Conservation (phyloP, 441 rosid genomes). For the Mallotus repandus region DNA sequence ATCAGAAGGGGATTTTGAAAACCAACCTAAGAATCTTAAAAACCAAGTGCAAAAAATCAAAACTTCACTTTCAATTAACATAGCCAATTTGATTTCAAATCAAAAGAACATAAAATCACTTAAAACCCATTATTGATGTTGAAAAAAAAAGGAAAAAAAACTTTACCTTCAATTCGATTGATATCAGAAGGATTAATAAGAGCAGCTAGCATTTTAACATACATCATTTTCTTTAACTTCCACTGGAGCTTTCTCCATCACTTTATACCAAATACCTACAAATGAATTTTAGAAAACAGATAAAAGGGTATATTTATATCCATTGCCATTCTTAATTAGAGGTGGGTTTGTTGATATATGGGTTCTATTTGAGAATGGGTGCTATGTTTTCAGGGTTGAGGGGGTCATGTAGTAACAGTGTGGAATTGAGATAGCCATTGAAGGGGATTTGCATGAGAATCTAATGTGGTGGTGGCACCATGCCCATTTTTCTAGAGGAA, state of each 20-base stretch:
- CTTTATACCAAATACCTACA: slow-evolving; percentile 28
- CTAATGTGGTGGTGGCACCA: not conserved
- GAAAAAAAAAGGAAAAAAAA: not conserved
- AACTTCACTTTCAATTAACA: slow-evolving; percentile 42
- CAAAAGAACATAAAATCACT: not conserved
- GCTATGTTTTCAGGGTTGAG: not conserved
- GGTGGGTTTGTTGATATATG: slow-evolving; percentile 21
- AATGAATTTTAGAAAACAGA: not conserved
- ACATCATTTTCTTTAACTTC: slow-evolving; percentile 73
- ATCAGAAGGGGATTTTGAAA: too few relatives aligned
- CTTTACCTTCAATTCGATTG: slow-evolving; percentile 79
- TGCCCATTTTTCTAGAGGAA: too few relatives aligned
- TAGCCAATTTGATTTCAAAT: slow-evolving; percentile 14
- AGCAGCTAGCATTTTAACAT: slow-evolving; percentile 86
- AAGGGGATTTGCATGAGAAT: slow-evolving; percentile 22
- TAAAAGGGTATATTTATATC: not conserved
- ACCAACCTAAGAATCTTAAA: not conserved
- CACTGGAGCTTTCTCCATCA: slow-evolving; percentile 67
- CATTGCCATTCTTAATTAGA: slow-evolving; percentile 6
- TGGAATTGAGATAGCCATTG: slow-evolving; percentile 26
- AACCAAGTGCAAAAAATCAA: not conserved
- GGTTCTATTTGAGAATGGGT: slow-evolving; percentile 21
- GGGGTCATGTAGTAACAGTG: not conserved
- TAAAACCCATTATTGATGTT: not conserved
- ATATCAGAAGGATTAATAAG: slow-evolving; percentile 97